Evolutionary conservation across 805 yeast genomes (phyloP).

Genomic region (Myxozyma vanderwaltii): DNA sequence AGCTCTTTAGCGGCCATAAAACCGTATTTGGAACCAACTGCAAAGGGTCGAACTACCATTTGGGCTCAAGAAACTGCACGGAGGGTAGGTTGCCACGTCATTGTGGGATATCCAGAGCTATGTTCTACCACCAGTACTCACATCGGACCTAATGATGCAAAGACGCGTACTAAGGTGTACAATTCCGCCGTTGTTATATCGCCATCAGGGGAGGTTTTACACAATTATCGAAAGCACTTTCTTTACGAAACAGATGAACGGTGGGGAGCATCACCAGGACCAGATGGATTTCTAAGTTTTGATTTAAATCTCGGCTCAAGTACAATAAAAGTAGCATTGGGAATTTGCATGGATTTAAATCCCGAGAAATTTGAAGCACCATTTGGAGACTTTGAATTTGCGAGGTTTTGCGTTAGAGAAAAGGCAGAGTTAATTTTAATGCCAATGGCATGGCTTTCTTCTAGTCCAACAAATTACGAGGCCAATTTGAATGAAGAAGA

Average conservation of each 20-base stretch:
- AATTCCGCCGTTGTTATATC: slow-evolving; percentile 72
- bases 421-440: slow-evolving; percentile 60
- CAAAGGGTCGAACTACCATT: slow-evolving; percentile 52
- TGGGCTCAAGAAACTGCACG: slow-evolving; percentile 54
- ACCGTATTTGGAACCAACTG: slow-evolving; percentile 59
- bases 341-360: slow-evolving; percentile 93
- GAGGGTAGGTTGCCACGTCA: slow-evolving; percentile 34
- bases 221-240: slow-evolving; percentile 74
- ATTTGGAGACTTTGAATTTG: slow-evolving; percentile 71
- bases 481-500: background rate
- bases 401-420: slow-evolving; percentile 53
- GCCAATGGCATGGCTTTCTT: slow-evolving; percentile 82
- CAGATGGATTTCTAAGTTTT: slow-evolving; percentile 58
- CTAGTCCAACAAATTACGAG: slow-evolving; percentile 29
- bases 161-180: slow-evolving; percentile 46
- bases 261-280: slow-evolving; percentile 79
- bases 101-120: slow-evolving; percentile 81
- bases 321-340: slow-evolving; percentile 56
- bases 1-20: slow-evolving; percentile 48
- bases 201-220: slow-evolving; percentile 58
- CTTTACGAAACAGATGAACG: slow-evolving; percentile 74
- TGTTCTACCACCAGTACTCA: background rate
- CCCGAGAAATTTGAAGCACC: slow-evolving; percentile 85
- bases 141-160: background rate
- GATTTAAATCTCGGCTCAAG: slow-evolving; percentile 39